Evolutionary conservation across 331 rosid species (phyloP).

Genomic region (Acacia pycnantha): DNA sequence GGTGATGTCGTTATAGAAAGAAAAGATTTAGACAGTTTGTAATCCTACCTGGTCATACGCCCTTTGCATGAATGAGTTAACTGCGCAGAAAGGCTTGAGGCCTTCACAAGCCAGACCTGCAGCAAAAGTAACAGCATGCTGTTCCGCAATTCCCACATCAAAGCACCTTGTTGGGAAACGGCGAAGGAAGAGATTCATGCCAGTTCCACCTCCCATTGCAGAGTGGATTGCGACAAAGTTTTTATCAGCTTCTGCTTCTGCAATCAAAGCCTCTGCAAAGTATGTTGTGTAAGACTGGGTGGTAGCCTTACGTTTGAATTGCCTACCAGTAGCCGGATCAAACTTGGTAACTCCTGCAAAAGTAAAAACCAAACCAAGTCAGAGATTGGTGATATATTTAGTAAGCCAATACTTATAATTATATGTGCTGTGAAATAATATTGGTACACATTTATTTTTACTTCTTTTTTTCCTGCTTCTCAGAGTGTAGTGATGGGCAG

Average conservation of each 20-base stretch:
- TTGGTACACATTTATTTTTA: no score
- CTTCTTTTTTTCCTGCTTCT: no score
- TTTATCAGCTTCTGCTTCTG: conserved; percentile 91
- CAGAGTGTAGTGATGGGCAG: no score
- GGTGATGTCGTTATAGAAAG: neutral
- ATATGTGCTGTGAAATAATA: no score
- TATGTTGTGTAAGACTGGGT: conserved; percentile 89
- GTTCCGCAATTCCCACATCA: conserved; percentile 97
- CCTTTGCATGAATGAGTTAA: conserved; percentile 94
- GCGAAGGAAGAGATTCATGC: conserved; percentile 87
- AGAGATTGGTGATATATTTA: no score
- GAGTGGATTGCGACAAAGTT: conserved; percentile 88
- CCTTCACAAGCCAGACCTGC: conserved; percentile 97
- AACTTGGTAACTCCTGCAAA: conserved; percentile 84
- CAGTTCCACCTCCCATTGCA: conserved; percentile 99
- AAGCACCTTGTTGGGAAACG: conserved; percentile 91
- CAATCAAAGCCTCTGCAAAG: conserved; percentile 95
- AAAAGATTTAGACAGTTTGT: neutral
- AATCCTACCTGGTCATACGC: conserved; percentile 86
- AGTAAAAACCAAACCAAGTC: conserved; percentile 1
- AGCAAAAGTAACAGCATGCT: conserved; percentile 82
- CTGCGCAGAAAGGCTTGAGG: conserved; percentile 85
- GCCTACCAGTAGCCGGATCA: conserved; percentile 89
- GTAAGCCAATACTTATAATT: no score
- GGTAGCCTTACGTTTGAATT: conserved; percentile 60